phyloP scores from a whole-genome alignment of 75 land plant genomes.

The Adiantum capillusveneris region DNA sequence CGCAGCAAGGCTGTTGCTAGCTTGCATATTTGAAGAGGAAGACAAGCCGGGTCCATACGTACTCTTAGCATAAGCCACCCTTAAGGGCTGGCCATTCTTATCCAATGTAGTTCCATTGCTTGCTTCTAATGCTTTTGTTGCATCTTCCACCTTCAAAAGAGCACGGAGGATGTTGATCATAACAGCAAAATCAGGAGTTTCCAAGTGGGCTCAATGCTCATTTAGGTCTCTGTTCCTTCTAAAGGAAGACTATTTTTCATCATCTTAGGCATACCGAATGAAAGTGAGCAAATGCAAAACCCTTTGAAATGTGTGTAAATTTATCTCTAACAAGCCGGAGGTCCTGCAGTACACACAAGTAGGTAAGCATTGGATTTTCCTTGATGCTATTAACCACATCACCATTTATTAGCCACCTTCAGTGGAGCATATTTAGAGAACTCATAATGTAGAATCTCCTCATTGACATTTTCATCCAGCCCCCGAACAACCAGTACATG shows the following conservation, averaged over 20 bases:
- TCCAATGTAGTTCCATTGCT: slow-evolving; percentile 34
- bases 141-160: slow-evolving; percentile 38
- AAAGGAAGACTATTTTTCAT: not conserved
- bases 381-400: too few relatives aligned
- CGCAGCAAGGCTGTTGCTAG: slow-evolving; percentile 33
- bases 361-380: not conserved
- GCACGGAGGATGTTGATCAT: not conserved
- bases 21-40: slow-evolving; percentile 6
- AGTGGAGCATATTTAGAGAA: slow-evolving; percentile 52
- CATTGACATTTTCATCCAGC: slow-evolving; percentile 35
- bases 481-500: slow-evolving; percentile 48
- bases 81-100: slow-evolving; percentile 39
- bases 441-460: slow-evolving; percentile 43
- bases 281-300: slow-evolving; percentile 46
- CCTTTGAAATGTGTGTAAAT: slow-evolving; percentile 40
- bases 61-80: slow-evolving; percentile 47
- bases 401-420: slow-evolving; percentile 31
- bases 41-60: slow-evolving; percentile 24
- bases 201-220: not conserved
- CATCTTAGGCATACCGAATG: slow-evolving; percentile 22
- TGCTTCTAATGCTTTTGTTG: slow-evolving; percentile 35
- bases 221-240: not conserved
- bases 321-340: slow-evolving; percentile 43
- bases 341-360: slow-evolving; percentile 21
- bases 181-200: not conserved